phyloP scores from a whole-genome alignment of 2,329 filamentous ascomycete genomes.

The Paraconiothyrium brasiliense region DNA sequence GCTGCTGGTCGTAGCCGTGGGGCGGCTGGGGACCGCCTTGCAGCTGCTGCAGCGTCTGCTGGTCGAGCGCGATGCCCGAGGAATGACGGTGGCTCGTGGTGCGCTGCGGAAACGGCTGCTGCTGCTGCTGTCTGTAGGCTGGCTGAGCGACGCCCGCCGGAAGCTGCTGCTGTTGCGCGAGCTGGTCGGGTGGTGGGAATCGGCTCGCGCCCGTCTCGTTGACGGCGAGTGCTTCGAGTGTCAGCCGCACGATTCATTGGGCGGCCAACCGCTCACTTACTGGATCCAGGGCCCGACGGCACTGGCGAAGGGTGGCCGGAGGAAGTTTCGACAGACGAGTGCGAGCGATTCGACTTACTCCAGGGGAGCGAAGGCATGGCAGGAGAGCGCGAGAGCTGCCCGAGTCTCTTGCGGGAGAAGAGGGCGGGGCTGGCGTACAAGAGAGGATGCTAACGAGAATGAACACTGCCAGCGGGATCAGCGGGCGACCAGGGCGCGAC shows the following conservation, averaged over 20 bases:
- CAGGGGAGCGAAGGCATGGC: conserved; percentile 51
- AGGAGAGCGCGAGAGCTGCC: conserved; percentile 28
- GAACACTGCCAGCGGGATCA: conserved; percentile 31
- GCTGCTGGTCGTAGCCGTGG: conserved; percentile 36
- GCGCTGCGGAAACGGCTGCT: conserved; percentile 38
- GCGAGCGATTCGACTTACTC: conserved; percentile 51
- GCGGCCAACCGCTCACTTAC: conserved; percentile 35
- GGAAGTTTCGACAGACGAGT: conserved; percentile 47
- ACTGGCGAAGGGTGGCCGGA: conserved; percentile 47
- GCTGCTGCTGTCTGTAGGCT: conserved; percentile 26
- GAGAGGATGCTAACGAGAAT: conserved; percentile 41
- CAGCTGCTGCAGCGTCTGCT: conserved; percentile 40
- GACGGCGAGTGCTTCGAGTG: conserved; percentile 43
- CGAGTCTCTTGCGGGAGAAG: conserved; percentile 19
- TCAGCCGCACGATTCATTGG: conserved; percentile 46
- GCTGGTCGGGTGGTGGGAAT: conserved; percentile 33
- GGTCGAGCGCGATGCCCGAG: conserved; percentile 43
- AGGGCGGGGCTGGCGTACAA: conserved; percentile 27
- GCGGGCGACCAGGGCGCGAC: conserved; percentile 28
- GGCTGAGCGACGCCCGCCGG: conserved; percentile 20
- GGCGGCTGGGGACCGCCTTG: conserved; percentile 30
- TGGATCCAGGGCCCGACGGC: conserved; percentile 41
- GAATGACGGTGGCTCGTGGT: conserved; percentile 44
- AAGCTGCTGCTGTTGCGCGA: conserved; percentile 28
- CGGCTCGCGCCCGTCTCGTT: conserved; percentile 42